Evolutionary conservation across 1,139 yeast species (phyloP).

Genomic region (Suhomyces atakaporum): DNA sequence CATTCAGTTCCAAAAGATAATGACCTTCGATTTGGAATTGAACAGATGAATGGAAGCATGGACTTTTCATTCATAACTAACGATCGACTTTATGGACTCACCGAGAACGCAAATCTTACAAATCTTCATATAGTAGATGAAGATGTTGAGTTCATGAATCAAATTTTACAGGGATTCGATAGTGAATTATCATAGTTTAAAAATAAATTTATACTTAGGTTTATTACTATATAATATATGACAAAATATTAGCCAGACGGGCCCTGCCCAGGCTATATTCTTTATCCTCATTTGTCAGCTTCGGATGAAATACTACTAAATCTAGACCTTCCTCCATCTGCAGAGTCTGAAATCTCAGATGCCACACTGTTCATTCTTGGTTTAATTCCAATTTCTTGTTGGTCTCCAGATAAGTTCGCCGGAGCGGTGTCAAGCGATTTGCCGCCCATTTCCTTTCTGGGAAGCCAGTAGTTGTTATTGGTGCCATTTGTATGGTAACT

Average conservation of each 20-base stretch:
- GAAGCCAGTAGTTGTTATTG: constrained; percentile 46
- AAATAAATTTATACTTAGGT: not conserved
- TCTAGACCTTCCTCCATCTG: constrained; percentile 18
- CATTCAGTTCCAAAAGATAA: not conserved
- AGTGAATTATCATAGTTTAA: not conserved
- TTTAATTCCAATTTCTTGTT: constrained; percentile 10
- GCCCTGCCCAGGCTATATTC: too few species aligned
- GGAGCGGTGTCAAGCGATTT: constrained; percentile 4
- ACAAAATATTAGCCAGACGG: too few species aligned
- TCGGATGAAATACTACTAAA: constrained; percentile 18
- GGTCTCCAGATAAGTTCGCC: constrained; percentile 1
- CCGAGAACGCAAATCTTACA: not conserved
- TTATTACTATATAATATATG: not conserved
- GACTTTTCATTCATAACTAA: constrained; percentile 1
- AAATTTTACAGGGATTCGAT: constrained; percentile 15
- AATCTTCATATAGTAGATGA: constrained; percentile 17
- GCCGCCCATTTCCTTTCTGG: constrained; percentile 17
- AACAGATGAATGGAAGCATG: not conserved
- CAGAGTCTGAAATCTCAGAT: constrained; percentile 18
- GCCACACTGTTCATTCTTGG: constrained; percentile 26
- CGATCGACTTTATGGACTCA: not conserved
- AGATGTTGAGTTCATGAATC: constrained; percentile 21
- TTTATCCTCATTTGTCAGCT: constrained; percentile 2
- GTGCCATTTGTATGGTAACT: constrained; percentile 39
- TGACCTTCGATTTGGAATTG: not conserved